phyloP scores from a whole-genome alignment of 805 yeast species.

The Saccharomycopsis fodiens region DNA sequence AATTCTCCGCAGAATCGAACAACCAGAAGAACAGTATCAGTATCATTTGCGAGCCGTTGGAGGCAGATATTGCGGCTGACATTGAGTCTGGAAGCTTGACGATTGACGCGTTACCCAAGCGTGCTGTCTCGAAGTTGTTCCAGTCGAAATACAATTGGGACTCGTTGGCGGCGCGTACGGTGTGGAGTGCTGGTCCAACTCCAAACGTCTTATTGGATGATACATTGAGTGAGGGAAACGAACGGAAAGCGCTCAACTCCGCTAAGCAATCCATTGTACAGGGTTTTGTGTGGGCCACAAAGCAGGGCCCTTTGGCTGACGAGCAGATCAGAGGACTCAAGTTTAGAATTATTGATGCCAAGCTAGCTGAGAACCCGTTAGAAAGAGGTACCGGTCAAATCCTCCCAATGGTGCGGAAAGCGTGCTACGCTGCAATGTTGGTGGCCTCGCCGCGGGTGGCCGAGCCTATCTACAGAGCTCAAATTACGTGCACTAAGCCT shows the following conservation, averaged over 20 bases:
- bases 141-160: slow-evolving; percentile 69
- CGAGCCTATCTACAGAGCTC: slow-evolving; percentile 72
- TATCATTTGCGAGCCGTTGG: slow-evolving; percentile 71
- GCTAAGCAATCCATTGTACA: slow-evolving; percentile 52
- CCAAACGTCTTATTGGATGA: slow-evolving; percentile 60
- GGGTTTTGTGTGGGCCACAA: slow-evolving; percentile 78
- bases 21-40: slow-evolving; percentile 53
- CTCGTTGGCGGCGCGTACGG: slow-evolving; percentile 68
- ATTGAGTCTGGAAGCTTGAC: slow-evolving; percentile 38
- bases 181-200: slow-evolving; percentile 71
- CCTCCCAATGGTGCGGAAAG: slow-evolving; percentile 75
- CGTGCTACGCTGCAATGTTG: slow-evolving; percentile 74
- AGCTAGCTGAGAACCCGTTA: slow-evolving; percentile 39
- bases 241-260: slow-evolving; percentile 38
- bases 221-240: slow-evolving; percentile 64
- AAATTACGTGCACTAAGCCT: slow-evolving; percentile 45
- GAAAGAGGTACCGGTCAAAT: slow-evolving; percentile 60
- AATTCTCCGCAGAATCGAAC: slow-evolving; percentile 53
- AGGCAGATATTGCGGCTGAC: slow-evolving; percentile 42
- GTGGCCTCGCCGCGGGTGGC: slow-evolving; percentile 70
- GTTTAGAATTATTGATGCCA: slow-evolving; percentile 61
- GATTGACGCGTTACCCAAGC: slow-evolving; percentile 28
- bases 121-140: slow-evolving; percentile 45
- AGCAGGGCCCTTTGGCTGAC: slow-evolving; percentile 90
- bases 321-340: slow-evolving; percentile 66